These are phyloP conservation scores for Sporodiniella umbellata DNA, from an alignment of 371 early-diverging fungal genomes.

Conservation along the genomic window DNA sequence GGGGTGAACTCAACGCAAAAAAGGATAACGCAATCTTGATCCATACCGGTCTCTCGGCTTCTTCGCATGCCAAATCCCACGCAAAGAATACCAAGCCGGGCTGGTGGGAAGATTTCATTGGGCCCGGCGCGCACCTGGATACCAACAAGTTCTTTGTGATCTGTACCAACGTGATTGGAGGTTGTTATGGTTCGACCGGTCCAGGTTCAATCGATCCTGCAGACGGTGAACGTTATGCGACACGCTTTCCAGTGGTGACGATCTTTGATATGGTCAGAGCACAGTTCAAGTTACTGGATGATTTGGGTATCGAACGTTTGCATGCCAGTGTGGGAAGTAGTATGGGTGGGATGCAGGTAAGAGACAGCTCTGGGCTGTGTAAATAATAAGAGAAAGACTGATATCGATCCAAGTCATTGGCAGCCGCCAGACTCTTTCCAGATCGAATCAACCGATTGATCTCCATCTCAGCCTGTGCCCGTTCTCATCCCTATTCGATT, in stretches of 20 bases:
- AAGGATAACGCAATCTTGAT: conserved; percentile 76
- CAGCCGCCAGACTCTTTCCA: conserved; percentile 81
- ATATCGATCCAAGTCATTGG: conserved; percentile 76
- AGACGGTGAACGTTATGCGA: conserved; percentile 77
- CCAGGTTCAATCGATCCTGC: conserved; percentile 76
- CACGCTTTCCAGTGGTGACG: conserved; percentile 88
- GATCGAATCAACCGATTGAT: conserved; percentile 79
- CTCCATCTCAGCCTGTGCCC: conserved; percentile 87
- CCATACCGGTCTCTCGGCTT: conserved; percentile 85
- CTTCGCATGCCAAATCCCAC: conserved; percentile 82
- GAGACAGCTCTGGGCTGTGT: not conserved
- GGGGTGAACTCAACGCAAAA: conserved; percentile 73
- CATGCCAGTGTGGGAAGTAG: conserved; percentile 91
- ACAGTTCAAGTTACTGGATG: conserved; percentile 82
- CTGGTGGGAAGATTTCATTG: conserved; percentile 98
- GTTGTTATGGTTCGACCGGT: conserved; percentile 89
- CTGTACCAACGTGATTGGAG: conserved; percentile 86
- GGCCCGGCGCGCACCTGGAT: conserved; percentile 78
- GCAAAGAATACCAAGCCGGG: conserved; percentile 75
- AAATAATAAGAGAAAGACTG: not conserved
- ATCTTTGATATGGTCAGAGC: conserved; percentile 94
- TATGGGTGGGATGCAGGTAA: conserved; percentile 95
- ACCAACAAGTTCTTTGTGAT: conserved; percentile 86
- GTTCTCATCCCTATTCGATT: conserved; percentile 95
- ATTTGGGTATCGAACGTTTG: conserved; percentile 74